Conservation (phyloP, 2,329 filamentous ascomycete species). For the Emergomyces africanus region DNA sequence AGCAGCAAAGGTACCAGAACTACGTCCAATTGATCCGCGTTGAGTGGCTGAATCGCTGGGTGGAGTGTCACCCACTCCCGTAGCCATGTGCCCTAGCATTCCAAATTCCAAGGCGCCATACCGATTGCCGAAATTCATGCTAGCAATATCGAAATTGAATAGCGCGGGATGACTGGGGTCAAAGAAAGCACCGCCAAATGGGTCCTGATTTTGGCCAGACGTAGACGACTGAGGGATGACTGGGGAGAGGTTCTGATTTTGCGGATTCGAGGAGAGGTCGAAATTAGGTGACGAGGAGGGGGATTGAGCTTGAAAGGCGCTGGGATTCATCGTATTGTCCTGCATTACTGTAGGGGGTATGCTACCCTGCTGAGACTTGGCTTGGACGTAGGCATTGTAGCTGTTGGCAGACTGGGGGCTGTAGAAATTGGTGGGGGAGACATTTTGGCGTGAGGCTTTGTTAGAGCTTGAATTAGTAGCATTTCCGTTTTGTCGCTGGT, state of each 20-base stretch:
- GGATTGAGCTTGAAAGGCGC: conserved; percentile 55
- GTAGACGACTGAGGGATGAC: conserved; percentile 39
- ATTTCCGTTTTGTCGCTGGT: conserved; percentile 17
- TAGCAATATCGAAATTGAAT: conserved; percentile 92
- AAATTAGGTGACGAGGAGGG: conserved; percentile 62
- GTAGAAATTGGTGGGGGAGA: conserved; percentile 33
- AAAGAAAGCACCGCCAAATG: conserved; percentile 50
- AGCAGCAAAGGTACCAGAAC: conserved; percentile 26
- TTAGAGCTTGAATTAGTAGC: conserved; percentile 19
- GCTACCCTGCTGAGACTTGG: conserved; percentile 23
- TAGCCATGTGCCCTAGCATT: conserved; percentile 92
- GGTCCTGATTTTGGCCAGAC: conserved; percentile 24
- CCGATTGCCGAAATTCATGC: conserved; percentile 88
- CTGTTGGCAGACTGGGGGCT: conserved; percentile 20
- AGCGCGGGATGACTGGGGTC: conserved; percentile 84
- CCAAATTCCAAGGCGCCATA: conserved; percentile 93
- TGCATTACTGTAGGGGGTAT: conserved; percentile 34
- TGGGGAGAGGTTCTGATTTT: conserved; percentile 22
- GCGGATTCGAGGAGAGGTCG: conserved; percentile 35
- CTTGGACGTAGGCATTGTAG: conserved; percentile 30
- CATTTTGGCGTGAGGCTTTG: conserved; percentile 22
- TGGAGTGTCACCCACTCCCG: conserved; percentile 69
- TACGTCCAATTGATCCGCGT: conserved; percentile 34
- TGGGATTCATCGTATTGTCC: conserved; percentile 30
- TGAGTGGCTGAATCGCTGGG: conserved; percentile 48